These are phyloP conservation scores for Sclerotinia borealis DNA, from an alignment of 2,329 filamentous ascomycete genomes.

Conservation along the genomic window DNA sequence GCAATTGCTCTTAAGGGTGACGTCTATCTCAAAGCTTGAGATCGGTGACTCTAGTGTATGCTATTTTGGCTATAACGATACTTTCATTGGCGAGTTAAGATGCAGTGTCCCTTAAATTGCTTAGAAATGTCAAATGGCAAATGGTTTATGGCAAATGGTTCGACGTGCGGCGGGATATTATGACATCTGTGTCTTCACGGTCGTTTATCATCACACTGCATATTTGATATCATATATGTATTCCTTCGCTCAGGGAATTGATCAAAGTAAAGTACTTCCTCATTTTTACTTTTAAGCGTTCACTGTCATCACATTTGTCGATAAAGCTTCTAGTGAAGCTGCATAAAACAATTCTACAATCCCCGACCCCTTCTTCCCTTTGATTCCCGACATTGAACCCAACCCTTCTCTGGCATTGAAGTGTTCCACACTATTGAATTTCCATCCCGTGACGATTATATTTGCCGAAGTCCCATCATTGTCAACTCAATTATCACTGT, in stretches of 20 bases:
- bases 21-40: background rate
- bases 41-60: background rate
- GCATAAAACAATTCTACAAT: background rate
- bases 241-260: background rate
- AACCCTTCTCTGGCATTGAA: background rate
- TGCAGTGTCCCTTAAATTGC: background rate
- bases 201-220: background rate
- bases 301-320: background rate
- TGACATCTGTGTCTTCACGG: background rate
- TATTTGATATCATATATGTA: background rate
- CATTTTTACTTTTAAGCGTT: background rate
- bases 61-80: background rate
- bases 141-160: background rate
- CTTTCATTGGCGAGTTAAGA: background rate
- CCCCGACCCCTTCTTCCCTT: background rate
- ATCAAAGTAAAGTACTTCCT: background rate
- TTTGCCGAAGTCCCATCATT: background rate
- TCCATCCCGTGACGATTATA: background rate
- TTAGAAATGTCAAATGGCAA: background rate
- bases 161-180: no score
- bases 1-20: background rate
- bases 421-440: background rate
- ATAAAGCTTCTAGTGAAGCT: no score
- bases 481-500: background rate
- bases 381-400: background rate